phyloP scores from a whole-genome alignment of 129 eudicot genomes.

The Flaveria linearis region DNA sequence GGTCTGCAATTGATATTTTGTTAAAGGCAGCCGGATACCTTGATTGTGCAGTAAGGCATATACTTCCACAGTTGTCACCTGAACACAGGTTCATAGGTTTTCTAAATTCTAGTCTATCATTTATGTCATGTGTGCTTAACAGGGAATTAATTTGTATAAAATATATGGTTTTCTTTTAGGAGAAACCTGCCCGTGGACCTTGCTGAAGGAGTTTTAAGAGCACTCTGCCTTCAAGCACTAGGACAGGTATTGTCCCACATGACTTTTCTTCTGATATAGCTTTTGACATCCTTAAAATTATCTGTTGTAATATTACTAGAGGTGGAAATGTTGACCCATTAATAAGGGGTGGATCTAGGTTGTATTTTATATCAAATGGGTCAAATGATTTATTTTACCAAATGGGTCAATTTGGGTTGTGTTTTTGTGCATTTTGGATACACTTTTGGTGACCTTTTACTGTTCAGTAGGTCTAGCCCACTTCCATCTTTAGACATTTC shows the following conservation, averaged over 20 bases:
- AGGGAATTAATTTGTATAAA: constrained; percentile 20
- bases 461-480: not conserved
- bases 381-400: not conserved
- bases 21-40: constrained; percentile 98
- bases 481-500: not conserved
- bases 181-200: constrained; percentile 93
- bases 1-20: constrained; percentile 82
- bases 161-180: constrained; percentile 42
- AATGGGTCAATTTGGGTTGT: not conserved
- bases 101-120: not conserved
- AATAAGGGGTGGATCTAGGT: not conserved
- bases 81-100: constrained; percentile 62
- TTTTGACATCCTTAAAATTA: not conserved
- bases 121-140: constrained; percentile 1
- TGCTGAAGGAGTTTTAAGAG: constrained; percentile 90
- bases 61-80: constrained; percentile 79
- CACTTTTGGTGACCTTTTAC: not conserved
- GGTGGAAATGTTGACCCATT: not conserved
- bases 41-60: constrained; percentile 88
- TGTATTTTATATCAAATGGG: not conserved
- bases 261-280: constrained; percentile 4
- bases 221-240: constrained; percentile 93
- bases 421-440: constrained; percentile 13
- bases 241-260: constrained; percentile 67
- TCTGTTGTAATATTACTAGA: not conserved